Evolutionary conservation across 1,139 yeast genomes (phyloP).

Genomic region (Candida gigantensis): DNA sequence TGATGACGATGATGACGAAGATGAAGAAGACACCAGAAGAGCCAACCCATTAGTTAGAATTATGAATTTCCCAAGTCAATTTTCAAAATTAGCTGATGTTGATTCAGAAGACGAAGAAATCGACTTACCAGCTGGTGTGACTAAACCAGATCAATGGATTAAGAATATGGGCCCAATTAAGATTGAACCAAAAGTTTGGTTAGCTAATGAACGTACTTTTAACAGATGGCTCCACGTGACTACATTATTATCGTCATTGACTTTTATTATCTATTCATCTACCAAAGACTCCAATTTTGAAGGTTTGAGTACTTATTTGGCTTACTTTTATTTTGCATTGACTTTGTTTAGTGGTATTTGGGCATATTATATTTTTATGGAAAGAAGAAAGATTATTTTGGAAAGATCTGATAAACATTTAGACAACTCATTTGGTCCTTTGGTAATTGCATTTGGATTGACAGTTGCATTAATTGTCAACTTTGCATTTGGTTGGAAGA

Average conservation of each 20-base stretch:
- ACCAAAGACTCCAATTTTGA: conserved; percentile 63
- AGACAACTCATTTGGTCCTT: conserved; percentile 88
- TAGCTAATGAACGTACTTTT: conserved; percentile 96
- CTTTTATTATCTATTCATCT: conserved; percentile 83
- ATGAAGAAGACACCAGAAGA: conserved; percentile 32
- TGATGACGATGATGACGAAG: conserved; percentile 43
- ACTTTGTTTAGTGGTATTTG: conserved; percentile 83
- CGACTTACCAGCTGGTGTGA: conserved; percentile 84
- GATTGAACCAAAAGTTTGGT: conserved; percentile 97
- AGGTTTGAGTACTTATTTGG: conserved; percentile 59
- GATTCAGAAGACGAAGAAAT: conserved; percentile 89
- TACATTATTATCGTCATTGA: conserved; percentile 81
- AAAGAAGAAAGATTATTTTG: conserved; percentile 70
- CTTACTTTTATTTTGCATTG: conserved; percentile 76
- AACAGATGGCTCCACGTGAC: conserved; percentile 94
- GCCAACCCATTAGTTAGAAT: conserved; percentile 22
- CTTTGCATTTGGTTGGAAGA: conserved; percentile 67
- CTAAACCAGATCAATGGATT: conserved; percentile 73
- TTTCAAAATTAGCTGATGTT: conserved; percentile 52
- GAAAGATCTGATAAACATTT: conserved; percentile 84
- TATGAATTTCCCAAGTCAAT: conserved; percentile 30
- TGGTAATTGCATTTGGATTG: conserved; percentile 72
- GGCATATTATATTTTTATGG: conserved; percentile 81
- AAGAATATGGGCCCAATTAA: conserved; percentile 90
- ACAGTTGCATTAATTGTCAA: conserved; percentile 67